Evolutionary conservation across 1,284 basidiomycete species (phyloP).

Genomic region (Puccinia triticina): DNA sequence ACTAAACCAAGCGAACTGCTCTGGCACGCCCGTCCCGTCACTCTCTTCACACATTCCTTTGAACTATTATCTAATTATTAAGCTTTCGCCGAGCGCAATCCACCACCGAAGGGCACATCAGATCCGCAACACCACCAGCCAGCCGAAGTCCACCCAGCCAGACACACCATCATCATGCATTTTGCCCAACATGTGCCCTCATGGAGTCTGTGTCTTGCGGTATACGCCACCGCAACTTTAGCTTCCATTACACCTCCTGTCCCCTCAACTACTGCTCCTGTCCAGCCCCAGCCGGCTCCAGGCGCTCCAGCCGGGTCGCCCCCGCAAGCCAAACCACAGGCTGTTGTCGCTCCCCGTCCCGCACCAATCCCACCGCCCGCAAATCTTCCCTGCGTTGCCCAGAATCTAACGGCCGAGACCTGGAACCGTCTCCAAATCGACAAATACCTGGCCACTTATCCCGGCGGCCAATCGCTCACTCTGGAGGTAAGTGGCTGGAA

Average conservation of each 20-base stretch:
- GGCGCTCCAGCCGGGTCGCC: background rate
- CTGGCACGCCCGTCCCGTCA: background rate
- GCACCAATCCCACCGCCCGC: background rate
- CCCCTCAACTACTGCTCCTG: background rate
- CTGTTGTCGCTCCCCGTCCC: background rate
- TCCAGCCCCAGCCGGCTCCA: background rate
- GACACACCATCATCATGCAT: constrained; percentile 17
- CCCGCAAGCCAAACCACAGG: background rate
- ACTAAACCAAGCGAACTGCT: background rate
- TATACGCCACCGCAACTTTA: background rate
- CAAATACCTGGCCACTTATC: constrained; percentile 34
- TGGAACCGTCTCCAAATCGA: constrained; percentile 40
- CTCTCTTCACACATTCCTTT: constrained; percentile 8
- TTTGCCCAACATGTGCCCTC: background rate
- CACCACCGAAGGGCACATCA: too few relatives aligned
- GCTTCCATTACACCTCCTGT: background rate
- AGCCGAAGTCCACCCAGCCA: background rate
- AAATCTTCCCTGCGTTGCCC: constrained; percentile 23
- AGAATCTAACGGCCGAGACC: constrained; percentile 30
- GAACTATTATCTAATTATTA: background rate
- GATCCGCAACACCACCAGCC: background rate
- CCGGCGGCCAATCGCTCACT: constrained; percentile 37
- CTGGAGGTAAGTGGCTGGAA: constrained; percentile 9
- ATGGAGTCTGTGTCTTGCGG: background rate
- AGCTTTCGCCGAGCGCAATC: too few relatives aligned